phyloP scores from a whole-genome alignment of 768 basidiomycete species.

The Leccinum boreale region DNA sequence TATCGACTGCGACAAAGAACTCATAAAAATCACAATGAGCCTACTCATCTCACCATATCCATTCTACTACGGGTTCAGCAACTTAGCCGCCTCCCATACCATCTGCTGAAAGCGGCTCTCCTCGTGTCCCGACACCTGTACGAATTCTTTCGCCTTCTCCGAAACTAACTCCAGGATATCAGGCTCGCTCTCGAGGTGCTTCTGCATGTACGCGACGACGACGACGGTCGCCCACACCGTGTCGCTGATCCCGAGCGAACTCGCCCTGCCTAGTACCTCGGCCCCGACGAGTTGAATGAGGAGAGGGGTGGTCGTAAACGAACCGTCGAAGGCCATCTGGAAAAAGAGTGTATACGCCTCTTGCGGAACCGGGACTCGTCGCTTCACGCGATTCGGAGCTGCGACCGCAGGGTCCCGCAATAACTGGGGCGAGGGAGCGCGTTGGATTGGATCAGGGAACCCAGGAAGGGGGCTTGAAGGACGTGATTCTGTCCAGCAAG shows the following conservation, averaged over 20 bases:
- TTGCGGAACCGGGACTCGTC: conserved; percentile 12
- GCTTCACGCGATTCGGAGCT: background rate
- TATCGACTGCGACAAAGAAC: background rate
- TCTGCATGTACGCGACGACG: conserved; percentile 44
- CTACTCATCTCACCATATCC: background rate
- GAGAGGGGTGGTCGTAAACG: conserved; percentile 36
- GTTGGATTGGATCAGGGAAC: conserved; percentile 26
- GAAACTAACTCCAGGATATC: conserved; percentile 42
- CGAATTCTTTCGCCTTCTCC: conserved; percentile 41
- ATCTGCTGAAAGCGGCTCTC: conserved; percentile 16
- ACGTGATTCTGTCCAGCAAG: conserved; percentile 31
- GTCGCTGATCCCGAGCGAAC: conserved; percentile 29
- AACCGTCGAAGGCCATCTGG: conserved; percentile 46
- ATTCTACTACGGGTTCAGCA: conserved; percentile 4
- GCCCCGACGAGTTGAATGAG: conserved; percentile 38
- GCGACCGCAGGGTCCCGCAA: background rate
- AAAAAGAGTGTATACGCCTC: conserved; percentile 37
- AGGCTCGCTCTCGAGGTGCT: conserved; percentile 31
- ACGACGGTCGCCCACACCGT: conserved; percentile 49
- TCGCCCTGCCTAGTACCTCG: conserved; percentile 30
- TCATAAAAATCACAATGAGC: too few species aligned
- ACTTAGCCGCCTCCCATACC: conserved; percentile 12
- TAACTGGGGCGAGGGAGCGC: conserved; percentile 34
- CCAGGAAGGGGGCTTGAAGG: conserved; percentile 21
- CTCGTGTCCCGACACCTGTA: conserved; percentile 15